Conservation (phyloP, 2,329 filamentous ascomycete species). For the Sclerotinia glacialis region DNA sequence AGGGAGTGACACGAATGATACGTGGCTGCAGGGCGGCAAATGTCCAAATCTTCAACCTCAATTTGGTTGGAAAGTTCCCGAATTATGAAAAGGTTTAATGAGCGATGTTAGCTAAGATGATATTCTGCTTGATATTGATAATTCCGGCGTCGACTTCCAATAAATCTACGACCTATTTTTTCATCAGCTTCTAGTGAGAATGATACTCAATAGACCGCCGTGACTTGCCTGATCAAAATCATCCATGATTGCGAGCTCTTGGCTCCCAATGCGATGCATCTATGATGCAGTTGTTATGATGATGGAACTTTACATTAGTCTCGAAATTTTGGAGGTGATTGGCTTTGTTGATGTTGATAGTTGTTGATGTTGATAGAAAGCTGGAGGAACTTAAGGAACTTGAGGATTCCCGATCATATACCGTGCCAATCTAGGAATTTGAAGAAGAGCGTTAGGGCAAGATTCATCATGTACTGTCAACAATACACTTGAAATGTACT, state of each 20-base stretch:
- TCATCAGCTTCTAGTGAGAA: not conserved
- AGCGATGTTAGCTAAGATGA: not conserved
- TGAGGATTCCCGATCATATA: not conserved
- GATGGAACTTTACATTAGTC: not conserved
- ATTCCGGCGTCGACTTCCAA: too few relatives aligned
- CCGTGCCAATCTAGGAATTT: not conserved
- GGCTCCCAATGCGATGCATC: not conserved
- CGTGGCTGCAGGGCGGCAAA: not conserved
- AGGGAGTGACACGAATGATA: not conserved
- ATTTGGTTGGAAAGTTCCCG: not conserved
- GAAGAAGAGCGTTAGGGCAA: not conserved
- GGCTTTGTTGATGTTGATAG: not conserved
- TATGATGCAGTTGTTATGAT: not conserved
- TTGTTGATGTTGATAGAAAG: too few relatives aligned
- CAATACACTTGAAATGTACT: not conserved
- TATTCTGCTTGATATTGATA: not conserved
- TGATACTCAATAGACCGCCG: not conserved
- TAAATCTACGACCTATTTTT: not conserved
- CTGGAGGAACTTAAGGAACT: not conserved
- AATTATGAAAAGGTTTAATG: not conserved
- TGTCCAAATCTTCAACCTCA: slow-evolving; percentile 4
- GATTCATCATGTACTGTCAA: not conserved
- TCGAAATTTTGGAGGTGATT: not conserved
- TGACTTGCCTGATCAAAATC: not conserved
- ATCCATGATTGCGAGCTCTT: not conserved